Evolutionary conservation across 352 stramenopile species (phyloP).

Genomic region (Pythium aristosporum): DNA sequence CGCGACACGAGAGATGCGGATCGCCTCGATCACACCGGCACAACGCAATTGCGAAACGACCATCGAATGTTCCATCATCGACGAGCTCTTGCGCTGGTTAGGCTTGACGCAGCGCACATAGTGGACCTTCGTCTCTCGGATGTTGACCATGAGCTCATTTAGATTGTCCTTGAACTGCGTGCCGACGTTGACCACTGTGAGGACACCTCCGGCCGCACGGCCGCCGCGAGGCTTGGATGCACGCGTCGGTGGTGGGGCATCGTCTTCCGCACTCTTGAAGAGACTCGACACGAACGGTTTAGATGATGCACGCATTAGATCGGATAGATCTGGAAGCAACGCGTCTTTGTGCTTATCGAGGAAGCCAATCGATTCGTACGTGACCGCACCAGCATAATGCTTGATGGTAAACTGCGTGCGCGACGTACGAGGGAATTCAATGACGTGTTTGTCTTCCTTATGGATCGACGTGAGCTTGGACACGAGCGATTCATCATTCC

Average conservation of each 20-base stretch:
- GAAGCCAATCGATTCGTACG: constrained; percentile 92
- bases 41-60: constrained; percentile 96
- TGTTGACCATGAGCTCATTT: constrained; percentile 91
- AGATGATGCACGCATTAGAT: constrained; percentile 69
- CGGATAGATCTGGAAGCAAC: constrained; percentile 91
- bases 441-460: constrained; percentile 75
- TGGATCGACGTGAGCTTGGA: constrained; percentile 75
- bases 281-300: constrained; percentile 56
- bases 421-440: constrained; percentile 76
- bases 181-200: constrained; percentile 63
- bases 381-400: constrained; percentile 93
- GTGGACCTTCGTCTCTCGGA: constrained; percentile 95
- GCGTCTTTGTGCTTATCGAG: constrained; percentile 95
- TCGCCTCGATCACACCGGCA: constrained; percentile 98
- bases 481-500: constrained; percentile 81
- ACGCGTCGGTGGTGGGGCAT: not conserved
- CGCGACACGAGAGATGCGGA: constrained; percentile 96
- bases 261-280: constrained; percentile 38
- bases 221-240: constrained; percentile 27
- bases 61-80: constrained; percentile 87
- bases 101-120: constrained; percentile 99
- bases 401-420: constrained; percentile 90
- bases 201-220: constrained; percentile 41
- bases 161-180: constrained; percentile 88
- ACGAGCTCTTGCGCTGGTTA: constrained; percentile 93